Evolutionary conservation across 1,284 basidiomycete genomes (phyloP).

Genomic region (Coriolopsis trogii): DNA sequence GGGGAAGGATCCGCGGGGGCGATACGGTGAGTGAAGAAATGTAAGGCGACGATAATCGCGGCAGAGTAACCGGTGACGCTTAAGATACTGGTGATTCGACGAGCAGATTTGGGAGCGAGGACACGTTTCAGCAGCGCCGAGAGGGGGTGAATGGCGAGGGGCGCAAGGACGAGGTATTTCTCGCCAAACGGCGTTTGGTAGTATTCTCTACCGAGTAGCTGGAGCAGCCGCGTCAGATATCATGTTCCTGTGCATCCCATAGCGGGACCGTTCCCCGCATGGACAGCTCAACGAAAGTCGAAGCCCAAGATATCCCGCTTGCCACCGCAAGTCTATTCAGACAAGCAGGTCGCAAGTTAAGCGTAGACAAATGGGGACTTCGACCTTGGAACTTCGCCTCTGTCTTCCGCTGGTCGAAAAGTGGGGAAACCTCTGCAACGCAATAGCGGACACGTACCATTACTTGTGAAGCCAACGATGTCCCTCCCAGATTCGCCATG

Average conservation of each 20-base stretch:
- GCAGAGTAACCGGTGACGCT: slow-evolving; percentile 59
- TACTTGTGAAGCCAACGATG: slow-evolving; percentile 61
- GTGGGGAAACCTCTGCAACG: too few species aligned
- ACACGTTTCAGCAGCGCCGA: slow-evolving; percentile 61
- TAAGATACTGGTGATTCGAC: slow-evolving; percentile 49
- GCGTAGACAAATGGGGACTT: too few species aligned
- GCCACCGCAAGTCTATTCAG: too few species aligned
- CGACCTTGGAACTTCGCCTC: too few species aligned
- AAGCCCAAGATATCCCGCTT: too few species aligned
- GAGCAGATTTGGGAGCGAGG: slow-evolving; percentile 38
- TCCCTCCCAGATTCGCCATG: slow-evolving; percentile 68
- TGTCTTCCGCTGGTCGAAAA: too few species aligned
- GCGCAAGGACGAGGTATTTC: slow-evolving; percentile 60
- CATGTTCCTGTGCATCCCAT: background rate
- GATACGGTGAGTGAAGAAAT: slow-evolving; percentile 63
- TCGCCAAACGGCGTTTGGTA: slow-evolving; percentile 73
- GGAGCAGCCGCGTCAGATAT: background rate
- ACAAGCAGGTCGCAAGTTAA: too few species aligned
- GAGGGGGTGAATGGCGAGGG: slow-evolving; percentile 59
- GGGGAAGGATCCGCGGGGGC: slow-evolving; percentile 45
- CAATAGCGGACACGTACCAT: slow-evolving; percentile 59
- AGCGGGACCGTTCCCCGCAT: too few species aligned
- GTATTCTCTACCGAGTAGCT: slow-evolving; percentile 63
- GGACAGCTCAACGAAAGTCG: too few species aligned
- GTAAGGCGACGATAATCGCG: slow-evolving; percentile 60